A percentile compares a stretch with the other conserved stretches of the same genome.
phyloP scores from a whole-genome alignment of 169 alveolate species.

The Cryptosporidium ubiquitum region DNA sequence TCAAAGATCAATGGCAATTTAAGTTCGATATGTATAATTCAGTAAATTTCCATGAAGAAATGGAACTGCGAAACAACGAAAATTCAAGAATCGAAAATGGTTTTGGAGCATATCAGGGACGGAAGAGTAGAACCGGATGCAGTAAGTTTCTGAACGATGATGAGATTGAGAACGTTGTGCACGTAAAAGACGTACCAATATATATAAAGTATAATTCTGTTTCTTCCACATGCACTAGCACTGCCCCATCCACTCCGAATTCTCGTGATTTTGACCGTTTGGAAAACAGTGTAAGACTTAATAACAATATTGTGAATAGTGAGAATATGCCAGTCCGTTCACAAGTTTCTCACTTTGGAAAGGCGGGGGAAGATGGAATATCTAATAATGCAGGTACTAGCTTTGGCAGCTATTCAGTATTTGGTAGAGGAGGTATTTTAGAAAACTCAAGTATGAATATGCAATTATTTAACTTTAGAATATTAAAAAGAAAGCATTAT shows the following conservation, averaged over 20 bases:
- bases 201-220: slow-evolving; percentile 13
- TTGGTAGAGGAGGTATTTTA: background rate
- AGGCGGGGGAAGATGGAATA: background rate
- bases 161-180: slow-evolving; percentile 5
- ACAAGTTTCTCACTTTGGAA: slow-evolving; percentile 3
- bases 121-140: background rate
- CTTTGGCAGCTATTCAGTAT: background rate
- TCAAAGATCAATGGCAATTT: background rate
- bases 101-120: background rate
- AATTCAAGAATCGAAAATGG: background rate
- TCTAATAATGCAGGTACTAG: background rate
- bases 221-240: slow-evolving; percentile 30
- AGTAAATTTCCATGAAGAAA: slow-evolving; percentile 5
- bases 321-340: background rate
- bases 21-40: slow-evolving; percentile 8
- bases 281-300: background rate
- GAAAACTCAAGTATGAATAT: slow-evolving; percentile 18
- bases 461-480: slow-evolving; percentile 45
- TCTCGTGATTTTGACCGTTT: slow-evolving; percentile 43
- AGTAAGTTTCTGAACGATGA: background rate
- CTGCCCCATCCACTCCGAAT: slow-evolving; percentile 70
- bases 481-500: slow-evolving; percentile 19
- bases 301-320: background rate
- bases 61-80: background rate
- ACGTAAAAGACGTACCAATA: slow-evolving; percentile 51